phyloP scores from a whole-genome alignment of 2,329 filamentous ascomycete genomes.

The Plenodomus biglobosus region DNA sequence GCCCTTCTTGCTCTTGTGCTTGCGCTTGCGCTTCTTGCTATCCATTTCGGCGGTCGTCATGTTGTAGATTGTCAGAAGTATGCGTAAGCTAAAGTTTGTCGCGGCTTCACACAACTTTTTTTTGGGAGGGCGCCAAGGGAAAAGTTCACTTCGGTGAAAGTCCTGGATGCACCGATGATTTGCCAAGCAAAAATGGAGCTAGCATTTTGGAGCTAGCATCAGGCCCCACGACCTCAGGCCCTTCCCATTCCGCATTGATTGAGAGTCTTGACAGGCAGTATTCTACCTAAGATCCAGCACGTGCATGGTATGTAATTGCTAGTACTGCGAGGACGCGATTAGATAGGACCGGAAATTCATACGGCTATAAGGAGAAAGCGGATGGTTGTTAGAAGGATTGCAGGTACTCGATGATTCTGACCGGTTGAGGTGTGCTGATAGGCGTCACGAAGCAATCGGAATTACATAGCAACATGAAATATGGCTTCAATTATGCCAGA shows the following conservation, averaged over 20 bases:
- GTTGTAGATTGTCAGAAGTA: slow-evolving; percentile 12
- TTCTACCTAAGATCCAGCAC: too few relatives aligned
- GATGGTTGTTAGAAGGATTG: slow-evolving; percentile 42
- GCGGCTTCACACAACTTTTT: slow-evolving; percentile 18
- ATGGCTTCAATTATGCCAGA: slow-evolving; percentile 2
- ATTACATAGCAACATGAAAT: not conserved
- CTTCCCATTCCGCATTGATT: too few relatives aligned
- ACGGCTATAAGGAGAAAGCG: slow-evolving; percentile 60
- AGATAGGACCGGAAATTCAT: slow-evolving; percentile 53
- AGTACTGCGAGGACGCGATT: slow-evolving; percentile 61
- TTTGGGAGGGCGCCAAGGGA: slow-evolving; percentile 19
- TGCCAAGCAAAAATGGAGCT: not conserved
- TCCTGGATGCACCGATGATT: not conserved
- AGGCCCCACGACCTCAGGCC: too few relatives aligned
- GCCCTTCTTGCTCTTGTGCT: slow-evolving; percentile 45
- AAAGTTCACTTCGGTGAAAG: slow-evolving; percentile 16
- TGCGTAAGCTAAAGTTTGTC: slow-evolving; percentile 9
- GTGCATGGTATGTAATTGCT: slow-evolving; percentile 41
- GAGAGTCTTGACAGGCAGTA: too few relatives aligned
- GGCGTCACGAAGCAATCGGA: not conserved
- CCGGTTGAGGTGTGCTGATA: too few relatives aligned
- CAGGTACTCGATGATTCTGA: too few relatives aligned
- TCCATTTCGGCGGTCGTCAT: slow-evolving; percentile 46
- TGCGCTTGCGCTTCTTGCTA: slow-evolving; percentile 53
- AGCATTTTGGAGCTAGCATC: too few relatives aligned